Conservation (phyloP, 768 basidiomycete genomes). For the Boletus vermiculosoides region DNA sequence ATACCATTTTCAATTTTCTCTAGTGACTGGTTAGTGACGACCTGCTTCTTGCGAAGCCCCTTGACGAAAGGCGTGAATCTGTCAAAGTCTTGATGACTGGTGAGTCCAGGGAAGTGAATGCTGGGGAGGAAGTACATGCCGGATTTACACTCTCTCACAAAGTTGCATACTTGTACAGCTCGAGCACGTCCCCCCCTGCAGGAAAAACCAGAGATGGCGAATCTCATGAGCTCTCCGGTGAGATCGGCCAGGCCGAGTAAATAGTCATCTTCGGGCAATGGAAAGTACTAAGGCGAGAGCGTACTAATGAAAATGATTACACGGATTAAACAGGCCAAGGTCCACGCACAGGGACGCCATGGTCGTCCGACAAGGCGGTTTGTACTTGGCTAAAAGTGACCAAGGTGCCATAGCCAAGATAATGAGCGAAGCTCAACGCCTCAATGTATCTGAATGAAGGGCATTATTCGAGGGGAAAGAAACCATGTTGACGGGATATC, state of each 20-base stretch:
- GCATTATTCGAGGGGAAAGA: slow-evolving; percentile 16
- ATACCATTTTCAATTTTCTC: slow-evolving; percentile 93
- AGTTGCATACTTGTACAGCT: slow-evolving; percentile 62
- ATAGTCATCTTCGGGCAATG: slow-evolving; percentile 79
- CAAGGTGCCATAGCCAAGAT: slow-evolving; percentile 66
- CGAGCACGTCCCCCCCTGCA: slow-evolving; percentile 62
- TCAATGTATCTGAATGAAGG: slow-evolving; percentile 69
- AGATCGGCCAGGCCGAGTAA: slow-evolving; percentile 91
- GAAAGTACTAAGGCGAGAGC: slow-evolving; percentile 60
- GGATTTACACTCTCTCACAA: slow-evolving; percentile 73
- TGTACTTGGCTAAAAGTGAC: slow-evolving; percentile 72
- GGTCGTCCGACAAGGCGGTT: slow-evolving; percentile 53
- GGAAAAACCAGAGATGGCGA: slow-evolving; percentile 81
- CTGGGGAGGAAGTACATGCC: slow-evolving; percentile 39
- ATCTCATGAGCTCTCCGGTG: slow-evolving; percentile 96
- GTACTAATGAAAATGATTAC: slow-evolving; percentile 2
- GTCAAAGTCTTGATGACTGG: slow-evolving; percentile 63
- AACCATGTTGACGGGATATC: slow-evolving; percentile 1
- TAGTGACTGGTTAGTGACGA: slow-evolving; percentile 81
- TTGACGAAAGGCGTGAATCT: slow-evolving; percentile 64
- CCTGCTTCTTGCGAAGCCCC: slow-evolving; percentile 84
- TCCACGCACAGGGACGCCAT: slow-evolving; percentile 61
- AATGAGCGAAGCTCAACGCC: slow-evolving; percentile 85
- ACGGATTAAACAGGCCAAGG: slow-evolving; percentile 2
- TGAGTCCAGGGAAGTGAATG: not conserved